These are phyloP conservation scores for Cyberlindnera euphorbiae DNA, from an alignment of 805 yeast species.

Conservation along the genomic window DNA sequence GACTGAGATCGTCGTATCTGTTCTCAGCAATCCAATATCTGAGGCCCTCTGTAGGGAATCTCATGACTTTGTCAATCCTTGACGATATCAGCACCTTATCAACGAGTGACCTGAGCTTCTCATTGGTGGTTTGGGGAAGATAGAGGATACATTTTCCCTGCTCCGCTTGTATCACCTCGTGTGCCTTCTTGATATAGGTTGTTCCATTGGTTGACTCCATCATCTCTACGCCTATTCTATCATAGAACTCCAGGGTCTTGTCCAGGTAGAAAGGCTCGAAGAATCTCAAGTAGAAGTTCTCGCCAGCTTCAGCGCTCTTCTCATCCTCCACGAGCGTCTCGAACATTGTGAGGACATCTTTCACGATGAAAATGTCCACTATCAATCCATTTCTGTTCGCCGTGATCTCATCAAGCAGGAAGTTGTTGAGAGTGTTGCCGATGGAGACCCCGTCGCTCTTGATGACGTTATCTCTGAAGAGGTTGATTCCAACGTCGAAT, in stretches of 20 bases:
- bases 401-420: slow-evolving; percentile 51
- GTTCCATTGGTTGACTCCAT: slow-evolving; percentile 44
- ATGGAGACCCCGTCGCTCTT: slow-evolving; percentile 44
- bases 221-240: slow-evolving; percentile 39
- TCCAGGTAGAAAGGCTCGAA: slow-evolving; percentile 65
- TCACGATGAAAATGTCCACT: slow-evolving; percentile 53
- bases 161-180: slow-evolving; percentile 58
- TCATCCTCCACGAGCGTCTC: slow-evolving; percentile 53
- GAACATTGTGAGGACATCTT: slow-evolving; percentile 63
- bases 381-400: slow-evolving; percentile 53
- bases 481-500: slow-evolving; percentile 67
- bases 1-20: slow-evolving; percentile 37
- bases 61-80: slow-evolving; percentile 52
- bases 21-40: slow-evolving; percentile 49
- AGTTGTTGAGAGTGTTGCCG: slow-evolving; percentile 44
- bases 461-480: slow-evolving; percentile 60
- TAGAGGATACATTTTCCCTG: slow-evolving; percentile 48
- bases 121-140: slow-evolving; percentile 48
- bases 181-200: slow-evolving; percentile 47
- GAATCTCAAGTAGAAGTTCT: slow-evolving; percentile 54
- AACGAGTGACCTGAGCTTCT: slow-evolving; percentile 51
- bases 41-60: slow-evolving; percentile 51
- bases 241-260: slow-evolving; percentile 53
- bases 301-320: slow-evolving; percentile 37
- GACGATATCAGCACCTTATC: slow-evolving; percentile 54